These are phyloP conservation scores for Russula sp. DNA, from an alignment of 768 basidiomycete genomes.

Conservation along the genomic window DNA sequence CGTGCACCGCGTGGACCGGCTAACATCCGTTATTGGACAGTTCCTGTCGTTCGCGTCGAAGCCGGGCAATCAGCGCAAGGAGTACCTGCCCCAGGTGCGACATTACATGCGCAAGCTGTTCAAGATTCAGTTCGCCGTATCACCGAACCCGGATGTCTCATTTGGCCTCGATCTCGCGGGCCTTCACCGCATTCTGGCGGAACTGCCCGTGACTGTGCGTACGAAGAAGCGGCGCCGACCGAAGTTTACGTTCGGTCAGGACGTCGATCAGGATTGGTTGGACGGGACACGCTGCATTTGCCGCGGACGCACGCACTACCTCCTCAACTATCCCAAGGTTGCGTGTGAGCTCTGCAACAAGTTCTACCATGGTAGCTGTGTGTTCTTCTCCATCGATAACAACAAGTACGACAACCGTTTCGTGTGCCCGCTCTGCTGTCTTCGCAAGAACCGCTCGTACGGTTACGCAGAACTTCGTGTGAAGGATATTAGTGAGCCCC, in stretches of 20 bases:
- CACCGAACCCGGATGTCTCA: conserved; percentile 72
- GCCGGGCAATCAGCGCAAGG: conserved; percentile 62
- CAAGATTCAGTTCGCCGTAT: conserved; percentile 85
- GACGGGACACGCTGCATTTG: conserved; percentile 81
- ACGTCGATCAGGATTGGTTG: conserved; percentile 63
- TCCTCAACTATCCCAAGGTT: conserved; percentile 56
- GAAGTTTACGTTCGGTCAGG: conserved; percentile 70
- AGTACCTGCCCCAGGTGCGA: conserved; percentile 75
- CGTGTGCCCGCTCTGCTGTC: conserved; percentile 70
- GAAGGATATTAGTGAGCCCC: conserved; percentile 48
- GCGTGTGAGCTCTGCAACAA: conserved; percentile 62
- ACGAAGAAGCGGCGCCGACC: conserved; percentile 54
- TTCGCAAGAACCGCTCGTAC: conserved; percentile 67
- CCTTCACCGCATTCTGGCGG: conserved; percentile 73
- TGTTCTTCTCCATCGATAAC: conserved; percentile 57
- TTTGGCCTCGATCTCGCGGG: conserved; percentile 80
- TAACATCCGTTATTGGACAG: conserved; percentile 70
- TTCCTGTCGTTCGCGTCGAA: conserved; percentile 70
- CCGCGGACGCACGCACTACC: conserved; percentile 57
- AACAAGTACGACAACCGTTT: conserved; percentile 37
- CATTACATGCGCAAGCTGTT: conserved; percentile 90
- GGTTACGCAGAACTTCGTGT: conserved; percentile 74
- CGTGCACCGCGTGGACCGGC: conserved; percentile 71
- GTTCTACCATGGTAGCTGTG: conserved; percentile 68
- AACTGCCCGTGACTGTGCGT: conserved; percentile 46